phyloP scores from a whole-genome alignment of 768 basidiomycete species.

The Coprinellus micaceus region DNA sequence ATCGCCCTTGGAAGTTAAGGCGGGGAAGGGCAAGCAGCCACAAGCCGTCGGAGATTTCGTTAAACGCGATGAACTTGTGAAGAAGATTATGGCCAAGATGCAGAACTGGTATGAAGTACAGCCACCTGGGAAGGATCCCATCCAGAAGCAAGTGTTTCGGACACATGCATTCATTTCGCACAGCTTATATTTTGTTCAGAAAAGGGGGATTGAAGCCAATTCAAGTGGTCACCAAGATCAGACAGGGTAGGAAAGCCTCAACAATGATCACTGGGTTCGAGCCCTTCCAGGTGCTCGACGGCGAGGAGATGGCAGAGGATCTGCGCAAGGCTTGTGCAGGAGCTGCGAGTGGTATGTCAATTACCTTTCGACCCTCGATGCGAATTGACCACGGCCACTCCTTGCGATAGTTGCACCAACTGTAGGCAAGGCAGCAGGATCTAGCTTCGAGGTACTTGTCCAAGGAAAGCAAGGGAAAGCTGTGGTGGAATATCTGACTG shows the following conservation, averaged over 20 bases:
- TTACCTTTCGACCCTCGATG: conserved; percentile 1
- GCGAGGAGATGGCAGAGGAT: conserved; percentile 75
- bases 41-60: conserved; percentile 44
- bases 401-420: conserved; percentile 50
- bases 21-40: conserved; percentile 28
- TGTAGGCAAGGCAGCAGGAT: conserved; percentile 48
- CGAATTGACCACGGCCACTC: background rate
- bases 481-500: conserved; percentile 63
- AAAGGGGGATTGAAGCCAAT: conserved; percentile 77
- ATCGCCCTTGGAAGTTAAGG: conserved; percentile 34
- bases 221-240: conserved; percentile 60
- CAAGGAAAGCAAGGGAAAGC: conserved; percentile 78
- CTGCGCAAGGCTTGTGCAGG: conserved; percentile 74
- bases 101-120: conserved; percentile 70
- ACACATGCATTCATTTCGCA: background rate
- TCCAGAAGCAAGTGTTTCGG: conserved; percentile 61
- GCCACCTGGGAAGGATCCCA: conserved; percentile 49
- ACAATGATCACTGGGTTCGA: conserved; percentile 82
- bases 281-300: conserved; percentile 59
- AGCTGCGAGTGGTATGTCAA: conserved; percentile 60
- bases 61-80: conserved; percentile 62
- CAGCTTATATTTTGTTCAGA: conserved; percentile 33
- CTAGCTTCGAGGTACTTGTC: conserved; percentile 69
- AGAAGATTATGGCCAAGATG: conserved; percentile 60
- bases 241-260: conserved; percentile 75